Evolutionary conservation across 805 yeast genomes (phyloP).

Genomic region (Lachancea waltii): DNA sequence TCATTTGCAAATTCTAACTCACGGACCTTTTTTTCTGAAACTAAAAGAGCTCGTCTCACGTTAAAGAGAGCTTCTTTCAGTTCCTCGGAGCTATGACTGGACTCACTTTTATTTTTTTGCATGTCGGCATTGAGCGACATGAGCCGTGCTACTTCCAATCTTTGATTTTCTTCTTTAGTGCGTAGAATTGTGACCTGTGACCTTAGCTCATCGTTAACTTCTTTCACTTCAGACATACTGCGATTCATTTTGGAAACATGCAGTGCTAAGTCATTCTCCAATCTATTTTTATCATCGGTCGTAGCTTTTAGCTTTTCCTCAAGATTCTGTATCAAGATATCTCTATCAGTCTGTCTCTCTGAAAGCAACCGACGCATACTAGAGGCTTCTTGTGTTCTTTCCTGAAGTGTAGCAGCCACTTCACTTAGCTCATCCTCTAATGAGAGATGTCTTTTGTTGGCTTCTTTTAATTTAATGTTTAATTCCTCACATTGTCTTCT

Average conservation of each 20-base stretch:
- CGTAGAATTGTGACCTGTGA: slow-evolving; percentile 33
- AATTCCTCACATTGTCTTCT: slow-evolving; percentile 71
- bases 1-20: slow-evolving; percentile 50
- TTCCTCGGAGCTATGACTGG: slow-evolving; percentile 29
- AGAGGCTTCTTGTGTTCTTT: slow-evolving; percentile 70
- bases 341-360: slow-evolving; percentile 60
- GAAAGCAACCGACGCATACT: slow-evolving; percentile 62
- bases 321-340: slow-evolving; percentile 47
- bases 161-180: slow-evolving; percentile 31
- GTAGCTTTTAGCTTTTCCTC: slow-evolving; percentile 44
- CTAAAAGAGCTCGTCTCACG: slow-evolving; percentile 47
- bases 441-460: slow-evolving; percentile 51
- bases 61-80: slow-evolving; percentile 31
- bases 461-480: slow-evolving; percentile 59
- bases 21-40: slow-evolving; percentile 43
- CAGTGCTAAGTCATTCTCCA: slow-evolving; percentile 48
- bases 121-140: slow-evolving; percentile 26
- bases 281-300: slow-evolving; percentile 53
- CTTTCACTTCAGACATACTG: slow-evolving; percentile 57
- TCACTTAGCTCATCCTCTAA: slow-evolving; percentile 82
- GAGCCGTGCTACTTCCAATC: slow-evolving; percentile 29
- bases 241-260: slow-evolving; percentile 50
- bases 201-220: slow-evolving; percentile 38
- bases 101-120: slow-evolving; percentile 24
- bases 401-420: slow-evolving; percentile 63